A percentile compares a stretch with the other conserved stretches of the same genome.
Conservation (phyloP, 106 monocot species). For the Acanthochlamys bracteata region DNA sequence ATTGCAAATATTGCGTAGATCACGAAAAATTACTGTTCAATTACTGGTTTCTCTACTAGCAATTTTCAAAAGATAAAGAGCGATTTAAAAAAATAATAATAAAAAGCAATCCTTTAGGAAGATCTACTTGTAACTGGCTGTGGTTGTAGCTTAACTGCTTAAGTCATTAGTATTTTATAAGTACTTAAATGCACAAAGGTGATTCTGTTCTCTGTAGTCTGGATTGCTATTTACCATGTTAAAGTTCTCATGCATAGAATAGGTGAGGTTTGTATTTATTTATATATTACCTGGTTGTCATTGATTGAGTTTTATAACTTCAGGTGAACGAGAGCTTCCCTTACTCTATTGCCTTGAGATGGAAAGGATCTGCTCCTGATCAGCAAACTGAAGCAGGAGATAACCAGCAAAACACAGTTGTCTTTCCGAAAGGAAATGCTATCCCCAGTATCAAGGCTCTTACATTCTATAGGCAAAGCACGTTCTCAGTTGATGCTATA, state of each 20-base stretch:
- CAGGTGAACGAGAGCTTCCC: slow-evolving; percentile 92
- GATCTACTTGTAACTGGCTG: too few species aligned
- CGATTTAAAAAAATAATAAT: too few species aligned
- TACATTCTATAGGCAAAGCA: slow-evolving; percentile 43
- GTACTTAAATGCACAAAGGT: too few species aligned
- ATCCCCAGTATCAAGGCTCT: slow-evolving; percentile 50
- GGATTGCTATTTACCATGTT: too few species aligned
- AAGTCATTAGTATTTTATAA: too few species aligned
- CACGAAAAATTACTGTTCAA: too few species aligned
- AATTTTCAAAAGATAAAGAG: too few species aligned
- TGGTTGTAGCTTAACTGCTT: too few species aligned
- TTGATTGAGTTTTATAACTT: not conserved
- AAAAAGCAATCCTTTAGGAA: too few species aligned
- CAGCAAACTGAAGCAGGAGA: slow-evolving; percentile 31
- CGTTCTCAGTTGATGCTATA: slow-evolving; percentile 55
- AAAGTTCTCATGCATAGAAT: not conserved
- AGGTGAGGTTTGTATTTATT: not conserved
- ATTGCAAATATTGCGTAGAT: too few species aligned
- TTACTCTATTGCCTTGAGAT: slow-evolving; percentile 69
- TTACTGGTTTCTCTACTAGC: too few species aligned
- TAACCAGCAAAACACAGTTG: slow-evolving; percentile 37
- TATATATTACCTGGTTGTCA: not conserved
- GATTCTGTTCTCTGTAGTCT: too few species aligned
- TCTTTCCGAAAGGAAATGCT: slow-evolving; percentile 70
- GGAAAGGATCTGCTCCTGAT: slow-evolving; percentile 52